These are phyloP conservation scores for Penicillium pancosmium DNA, from an alignment of 495 filamentous ascomycete species.

Conservation along the genomic window DNA sequence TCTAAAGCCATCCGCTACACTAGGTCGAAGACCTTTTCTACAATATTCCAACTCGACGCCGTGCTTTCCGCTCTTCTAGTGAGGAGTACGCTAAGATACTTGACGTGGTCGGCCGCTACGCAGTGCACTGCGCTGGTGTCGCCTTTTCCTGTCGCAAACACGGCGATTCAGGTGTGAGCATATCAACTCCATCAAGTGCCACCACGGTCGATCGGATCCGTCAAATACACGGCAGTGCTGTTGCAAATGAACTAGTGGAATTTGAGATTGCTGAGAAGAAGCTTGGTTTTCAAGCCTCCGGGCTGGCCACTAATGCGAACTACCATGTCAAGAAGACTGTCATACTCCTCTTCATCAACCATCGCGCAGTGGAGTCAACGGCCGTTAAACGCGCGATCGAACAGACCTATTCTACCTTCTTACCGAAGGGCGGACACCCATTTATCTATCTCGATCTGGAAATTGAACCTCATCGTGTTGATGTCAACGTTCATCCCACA, in stretches of 20 bases:
- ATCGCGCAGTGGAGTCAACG: slow-evolving; percentile 92
- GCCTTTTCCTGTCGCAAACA: slow-evolving; percentile 97
- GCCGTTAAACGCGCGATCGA: slow-evolving; percentile 88
- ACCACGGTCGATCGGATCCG: slow-evolving; percentile 80
- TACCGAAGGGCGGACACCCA: slow-evolving; percentile 94
- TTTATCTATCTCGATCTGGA: slow-evolving; percentile 93
- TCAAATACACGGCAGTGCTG: slow-evolving; percentile 81
- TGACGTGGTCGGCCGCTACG: slow-evolving; percentile 90
- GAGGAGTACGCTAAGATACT: slow-evolving; percentile 99
- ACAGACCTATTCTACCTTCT: slow-evolving; percentile 84
- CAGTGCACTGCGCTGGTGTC: slow-evolving; percentile 89
- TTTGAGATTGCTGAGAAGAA: slow-evolving; percentile 72
- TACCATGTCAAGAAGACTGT: slow-evolving; percentile 91
- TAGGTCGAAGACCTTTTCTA: slow-evolving; percentile 96
- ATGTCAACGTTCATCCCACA: slow-evolving; percentile 98
- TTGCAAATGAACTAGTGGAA: slow-evolving; percentile 87
- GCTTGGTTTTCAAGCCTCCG: slow-evolving; percentile 81
- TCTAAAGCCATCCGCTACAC: neutral
- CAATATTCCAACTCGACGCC: slow-evolving; percentile 85
- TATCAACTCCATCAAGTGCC: slow-evolving; percentile 74
- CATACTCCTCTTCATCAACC: slow-evolving; percentile 94
- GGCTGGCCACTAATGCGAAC: slow-evolving; percentile 90
- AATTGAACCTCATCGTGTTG: slow-evolving; percentile 89
- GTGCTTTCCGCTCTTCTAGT: slow-evolving; percentile 86
- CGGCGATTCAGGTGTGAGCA: slow-evolving; percentile 79